Evolutionary conservation across 768 basidiomycete genomes (phyloP), one percentile per base, ranked within the genome.

Genomic region (Gelatoporia subvermispora): DNA sequence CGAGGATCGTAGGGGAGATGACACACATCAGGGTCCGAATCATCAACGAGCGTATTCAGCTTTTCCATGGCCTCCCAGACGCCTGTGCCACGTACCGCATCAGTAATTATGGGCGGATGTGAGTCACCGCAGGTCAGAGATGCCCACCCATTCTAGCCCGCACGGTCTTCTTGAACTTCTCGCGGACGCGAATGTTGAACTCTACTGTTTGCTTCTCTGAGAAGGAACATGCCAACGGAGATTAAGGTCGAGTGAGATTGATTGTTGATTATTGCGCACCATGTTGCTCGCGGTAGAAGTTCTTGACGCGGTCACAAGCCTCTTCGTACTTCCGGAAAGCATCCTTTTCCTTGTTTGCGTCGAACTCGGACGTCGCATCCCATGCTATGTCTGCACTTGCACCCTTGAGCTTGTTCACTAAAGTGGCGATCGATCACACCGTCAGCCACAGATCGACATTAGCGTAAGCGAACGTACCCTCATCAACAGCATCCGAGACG

Each of bases 61-160:
- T 81, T 81, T 58, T 91, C 88, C 67, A 92, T 91, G 9, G 88
- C 88, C 55, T 88, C 79, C 88, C 88, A 92, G 35, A 92, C 68
- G 45, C 70, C 65, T 66, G 41, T 37, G 16, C 37, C 23, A 31
- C 22, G 31, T 21, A 16, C 16, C n/a, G n/a, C 35, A 10, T 11
- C 15, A 17, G 20, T 21, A 17, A 17, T 21, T 25, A 53, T 45
- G 21, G 17, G n/a, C 41, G 39, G 37, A 44, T 31, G 25, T 35
- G 31, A 35, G 35, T n/a, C 25, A 31, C 18, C 10, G 9, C 35
- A 7, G 17, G 18, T 22, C 20, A 20, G n/a, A 21, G 2, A 24
- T 17, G 43, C 51, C 22, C 66, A 56, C 85, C 72, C 90, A 93
- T 91, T n/a, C 81, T 75, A 3, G 80, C 85, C 22, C 85, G 79